phyloP scores from a whole-genome alignment of 139 green algal species.

The Auxenochlorella pyrenoidosa region DNA sequence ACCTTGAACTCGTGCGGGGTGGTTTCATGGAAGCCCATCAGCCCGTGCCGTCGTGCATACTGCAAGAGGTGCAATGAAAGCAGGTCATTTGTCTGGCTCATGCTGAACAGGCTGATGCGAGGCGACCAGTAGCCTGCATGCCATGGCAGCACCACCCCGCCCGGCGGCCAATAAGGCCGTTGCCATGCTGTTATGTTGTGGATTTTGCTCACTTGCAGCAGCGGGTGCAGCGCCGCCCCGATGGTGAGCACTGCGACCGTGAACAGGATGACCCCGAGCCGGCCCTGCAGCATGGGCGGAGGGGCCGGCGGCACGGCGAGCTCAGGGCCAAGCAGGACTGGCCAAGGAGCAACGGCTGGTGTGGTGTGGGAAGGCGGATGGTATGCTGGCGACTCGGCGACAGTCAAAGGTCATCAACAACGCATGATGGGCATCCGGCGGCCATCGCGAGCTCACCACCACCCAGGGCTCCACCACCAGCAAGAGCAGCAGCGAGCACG shows the following conservation, averaged over 20 bases:
- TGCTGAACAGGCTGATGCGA: too few species aligned
- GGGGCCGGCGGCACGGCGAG: background rate
- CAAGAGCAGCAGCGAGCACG: conserved; percentile 72
- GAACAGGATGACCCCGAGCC: conserved; percentile 57
- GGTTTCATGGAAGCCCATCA: background rate
- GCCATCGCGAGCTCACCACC: background rate
- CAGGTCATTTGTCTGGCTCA: background rate
- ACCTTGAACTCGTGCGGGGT: background rate
- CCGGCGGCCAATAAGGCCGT: background rate
- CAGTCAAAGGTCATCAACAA: background rate
- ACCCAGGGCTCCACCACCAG: conserved; percentile 72
- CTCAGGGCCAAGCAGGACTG: background rate
- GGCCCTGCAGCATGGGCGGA: conserved; percentile 1
- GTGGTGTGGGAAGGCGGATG: background rate
- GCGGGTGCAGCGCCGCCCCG: conserved; percentile 75
- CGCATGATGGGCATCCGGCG: too few species aligned
- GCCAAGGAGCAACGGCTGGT: too few species aligned
- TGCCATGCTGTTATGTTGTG: background rate
- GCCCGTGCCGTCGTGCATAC: background rate
- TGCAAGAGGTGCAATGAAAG: background rate
- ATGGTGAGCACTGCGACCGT: conserved; percentile 54
- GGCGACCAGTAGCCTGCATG: too few species aligned
- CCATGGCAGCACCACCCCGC: too few species aligned
- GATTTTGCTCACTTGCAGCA: conserved; percentile 54
- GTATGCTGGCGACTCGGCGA: background rate